These are phyloP conservation scores for Leishmania gerbilli DNA, from an alignment of 208 protist species.

Conservation along the genomic window DNA sequence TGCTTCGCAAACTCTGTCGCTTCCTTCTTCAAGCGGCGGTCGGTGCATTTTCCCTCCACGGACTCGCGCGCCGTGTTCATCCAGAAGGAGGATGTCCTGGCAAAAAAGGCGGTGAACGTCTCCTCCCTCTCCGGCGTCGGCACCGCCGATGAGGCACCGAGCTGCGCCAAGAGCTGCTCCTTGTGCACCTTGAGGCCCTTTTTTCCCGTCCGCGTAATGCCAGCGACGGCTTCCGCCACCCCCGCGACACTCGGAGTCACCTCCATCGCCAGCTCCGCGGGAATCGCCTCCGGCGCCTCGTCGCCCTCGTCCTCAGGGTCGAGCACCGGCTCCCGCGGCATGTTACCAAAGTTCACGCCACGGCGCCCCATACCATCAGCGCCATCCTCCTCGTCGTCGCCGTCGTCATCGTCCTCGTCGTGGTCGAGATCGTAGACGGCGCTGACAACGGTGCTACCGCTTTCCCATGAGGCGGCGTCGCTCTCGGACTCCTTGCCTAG, in stretches of 20 bases:
- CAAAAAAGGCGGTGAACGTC: conserved; percentile 58
- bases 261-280: conserved; percentile 64
- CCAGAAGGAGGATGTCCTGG: conserved; percentile 72
- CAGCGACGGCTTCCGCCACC: conserved; percentile 38
- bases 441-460: conserved; percentile 84
- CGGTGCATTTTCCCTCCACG: conserved; percentile 26
- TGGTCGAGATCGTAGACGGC: conserved; percentile 78
- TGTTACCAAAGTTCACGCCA: conserved; percentile 25
- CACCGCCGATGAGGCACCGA: conserved; percentile 57
- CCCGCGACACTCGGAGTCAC: conserved; percentile 51
- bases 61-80: conserved; percentile 64
- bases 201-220: conserved; percentile 67
- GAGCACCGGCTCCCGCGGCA: conserved; percentile 25
- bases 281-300: conserved; percentile 73
- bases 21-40: conserved; percentile 29
- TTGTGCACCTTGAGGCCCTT: conserved; percentile 90
- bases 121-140: conserved; percentile 71
- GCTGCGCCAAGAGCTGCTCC: conserved; percentile 81
- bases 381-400: conserved; percentile 63
- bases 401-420: conserved; percentile 71
- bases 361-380: neutral
- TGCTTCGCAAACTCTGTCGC: conserved; percentile 58
- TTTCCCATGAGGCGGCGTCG: conserved; percentile 84
- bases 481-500: conserved; percentile 84
- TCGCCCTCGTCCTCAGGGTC: conserved; percentile 60